Evolutionary conservation across 1,139 yeast species (phyloP).

Genomic region (Kurtzmaniella natalensis): DNA sequence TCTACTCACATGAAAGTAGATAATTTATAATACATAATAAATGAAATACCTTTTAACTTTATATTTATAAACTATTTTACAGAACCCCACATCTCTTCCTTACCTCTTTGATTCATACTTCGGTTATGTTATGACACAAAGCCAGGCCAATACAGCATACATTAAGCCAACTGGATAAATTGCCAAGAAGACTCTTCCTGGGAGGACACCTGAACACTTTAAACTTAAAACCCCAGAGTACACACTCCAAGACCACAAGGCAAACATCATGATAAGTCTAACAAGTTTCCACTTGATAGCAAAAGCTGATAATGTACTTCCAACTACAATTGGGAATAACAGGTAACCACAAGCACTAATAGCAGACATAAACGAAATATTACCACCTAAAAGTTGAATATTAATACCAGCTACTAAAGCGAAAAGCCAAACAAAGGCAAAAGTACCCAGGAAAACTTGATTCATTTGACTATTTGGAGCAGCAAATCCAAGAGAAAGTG

Average conservation of each 20-base stretch:
- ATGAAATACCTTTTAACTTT: no score
- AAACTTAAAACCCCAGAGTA: constrained; percentile 65
- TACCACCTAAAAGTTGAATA: constrained; percentile 72
- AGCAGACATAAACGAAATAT: constrained; percentile 69
- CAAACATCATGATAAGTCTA: constrained; percentile 48
- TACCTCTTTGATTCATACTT: no score
- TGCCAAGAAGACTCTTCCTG: constrained; percentile 68
- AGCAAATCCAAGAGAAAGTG: constrained; percentile 49
- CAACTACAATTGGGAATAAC: constrained; percentile 69
- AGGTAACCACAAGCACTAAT: constrained; percentile 80
- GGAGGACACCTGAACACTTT: constrained; percentile 64
- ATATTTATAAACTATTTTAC: no score
- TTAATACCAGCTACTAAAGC: constrained; percentile 58
- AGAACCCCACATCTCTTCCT: background rate
- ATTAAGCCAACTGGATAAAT: constrained; percentile 76
- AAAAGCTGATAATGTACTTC: constrained; percentile 57
- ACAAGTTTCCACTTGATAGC: constrained; percentile 48
- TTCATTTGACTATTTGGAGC: constrained; percentile 37
- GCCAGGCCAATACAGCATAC: constrained; percentile 72
- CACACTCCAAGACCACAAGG: constrained; percentile 68
- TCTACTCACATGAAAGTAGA: no score
- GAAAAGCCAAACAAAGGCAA: constrained; percentile 52
- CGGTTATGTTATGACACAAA: constrained; percentile 63
- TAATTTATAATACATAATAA: no score
- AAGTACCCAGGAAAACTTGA: constrained; percentile 48